phyloP scores from a whole-genome alignment of 116 monocot genomes.

The Zostera marina region DNA sequence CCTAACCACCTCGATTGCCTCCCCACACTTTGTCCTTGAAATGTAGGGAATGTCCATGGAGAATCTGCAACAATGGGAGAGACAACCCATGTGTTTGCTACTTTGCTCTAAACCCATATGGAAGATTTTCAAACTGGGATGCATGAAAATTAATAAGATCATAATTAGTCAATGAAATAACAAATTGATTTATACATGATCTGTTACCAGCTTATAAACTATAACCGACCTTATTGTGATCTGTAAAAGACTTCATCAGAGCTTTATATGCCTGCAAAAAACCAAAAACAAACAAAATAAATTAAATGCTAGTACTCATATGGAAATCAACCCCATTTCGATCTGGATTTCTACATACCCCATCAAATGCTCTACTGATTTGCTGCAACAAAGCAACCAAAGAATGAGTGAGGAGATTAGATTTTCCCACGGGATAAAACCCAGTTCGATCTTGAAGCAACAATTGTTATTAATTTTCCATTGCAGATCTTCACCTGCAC shows the following conservation, averaged over 20 bases:
- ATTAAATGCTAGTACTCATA: not conserved
- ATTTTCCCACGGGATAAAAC: conserved; percentile 77
- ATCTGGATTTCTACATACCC: conserved; percentile 29
- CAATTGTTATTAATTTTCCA: conserved; percentile 68
- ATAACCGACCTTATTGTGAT: conserved; percentile 87
- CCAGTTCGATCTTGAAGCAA: conserved; percentile 49
- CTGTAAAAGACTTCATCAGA: conserved; percentile 85
- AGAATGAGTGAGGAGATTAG: conserved; percentile 37
- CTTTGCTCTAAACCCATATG: conserved; percentile 92
- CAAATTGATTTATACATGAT: not conserved
- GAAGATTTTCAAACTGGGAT: conserved; percentile 94
- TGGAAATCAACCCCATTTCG: not conserved
- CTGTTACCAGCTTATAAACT: no score
- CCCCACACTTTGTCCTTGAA: conserved; percentile 91
- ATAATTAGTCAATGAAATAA: not conserved
- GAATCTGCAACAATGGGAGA: conserved; percentile 58
- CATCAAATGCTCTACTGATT: conserved; percentile 68
- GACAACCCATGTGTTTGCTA: conserved; percentile 97
- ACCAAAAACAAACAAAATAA: conserved; percentile 2
- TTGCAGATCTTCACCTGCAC: conserved; percentile 70
- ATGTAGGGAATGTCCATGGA: conserved; percentile 44
- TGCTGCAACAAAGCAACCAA: conserved; percentile 71
- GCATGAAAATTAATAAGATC: not conserved
- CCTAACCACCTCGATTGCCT: conserved; percentile 82
- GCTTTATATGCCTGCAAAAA: conserved; percentile 70